phyloP scores from a whole-genome alignment of 352 stramenopile species.

The Phytophthora agathidicida region DNA sequence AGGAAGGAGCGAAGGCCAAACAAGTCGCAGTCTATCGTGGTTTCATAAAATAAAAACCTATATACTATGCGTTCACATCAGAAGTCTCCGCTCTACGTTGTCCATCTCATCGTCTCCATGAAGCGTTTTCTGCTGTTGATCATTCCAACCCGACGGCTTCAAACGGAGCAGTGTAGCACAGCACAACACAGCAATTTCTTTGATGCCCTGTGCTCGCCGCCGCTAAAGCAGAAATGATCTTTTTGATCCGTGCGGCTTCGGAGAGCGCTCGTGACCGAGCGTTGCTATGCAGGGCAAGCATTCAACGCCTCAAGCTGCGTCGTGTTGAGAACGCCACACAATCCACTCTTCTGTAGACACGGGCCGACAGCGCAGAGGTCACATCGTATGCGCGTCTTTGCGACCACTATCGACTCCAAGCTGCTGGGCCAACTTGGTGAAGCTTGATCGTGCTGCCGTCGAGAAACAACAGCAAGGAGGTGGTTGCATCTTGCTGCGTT shows the following conservation, averaged over 20 bases:
- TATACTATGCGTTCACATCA: constrained; percentile 17
- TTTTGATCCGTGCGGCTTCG: constrained; percentile 6
- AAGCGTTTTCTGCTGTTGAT: no score
- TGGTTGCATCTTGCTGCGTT: background rate
- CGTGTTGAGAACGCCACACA: background rate
- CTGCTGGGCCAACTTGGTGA: background rate
- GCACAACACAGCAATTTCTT: no score
- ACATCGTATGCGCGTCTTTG: no score
- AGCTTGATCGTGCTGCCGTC: background rate
- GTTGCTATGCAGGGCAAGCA: constrained; percentile 4
- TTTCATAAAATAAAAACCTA: constrained; percentile 35
- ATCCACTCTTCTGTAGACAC: no score
- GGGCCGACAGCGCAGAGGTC: no score
- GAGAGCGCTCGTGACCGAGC: background rate
- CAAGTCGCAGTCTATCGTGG: constrained; percentile 10
- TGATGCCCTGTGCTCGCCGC: background rate
- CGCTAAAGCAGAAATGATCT: constrained; percentile 13
- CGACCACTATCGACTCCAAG: background rate
- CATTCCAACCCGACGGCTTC: no score
- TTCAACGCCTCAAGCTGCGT: background rate
- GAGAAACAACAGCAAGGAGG: no score
- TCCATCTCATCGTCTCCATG: background rate
- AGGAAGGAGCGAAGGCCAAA: background rate
- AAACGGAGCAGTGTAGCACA: no score
- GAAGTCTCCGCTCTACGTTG: background rate